Percentiles rank a stretch among this genome's conserved stretches.
Conservation (phyloP, 73 alveolate genomes). For the Symbiodinium natans region DNA sequence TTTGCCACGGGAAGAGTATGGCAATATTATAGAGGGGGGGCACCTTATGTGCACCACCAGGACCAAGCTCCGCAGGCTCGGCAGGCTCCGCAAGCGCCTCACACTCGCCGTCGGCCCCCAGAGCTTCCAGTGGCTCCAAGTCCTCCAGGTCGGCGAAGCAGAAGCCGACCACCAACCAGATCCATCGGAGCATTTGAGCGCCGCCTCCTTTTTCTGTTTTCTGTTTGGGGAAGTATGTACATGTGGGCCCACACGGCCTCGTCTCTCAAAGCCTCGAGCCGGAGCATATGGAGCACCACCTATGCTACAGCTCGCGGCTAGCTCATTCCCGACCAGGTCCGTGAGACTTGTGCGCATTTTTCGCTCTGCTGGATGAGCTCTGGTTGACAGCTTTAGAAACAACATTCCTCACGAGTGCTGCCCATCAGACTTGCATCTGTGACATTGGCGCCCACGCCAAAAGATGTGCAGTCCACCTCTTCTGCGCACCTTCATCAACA, state of each 20-base stretch:
- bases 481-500: conserved; percentile 5
- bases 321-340: too few species aligned
- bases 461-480: conserved; percentile 40
- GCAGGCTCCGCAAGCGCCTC: too few species aligned
- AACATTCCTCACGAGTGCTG: conserved; percentile 74
- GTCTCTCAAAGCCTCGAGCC: background rate
- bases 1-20: too few species aligned
- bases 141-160: background rate
- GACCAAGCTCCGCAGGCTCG: too few species aligned
- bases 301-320: too few species aligned
- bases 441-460: conserved; percentile 30
- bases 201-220: too few species aligned
- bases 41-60: too few species aligned
- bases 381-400: conserved; percentile 49
- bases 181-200: background rate
- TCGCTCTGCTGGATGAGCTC: too few species aligned
- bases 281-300: background rate
- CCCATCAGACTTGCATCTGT: conserved; percentile 38
- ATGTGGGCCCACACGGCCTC: background rate
- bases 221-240: background rate
- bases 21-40: too few species aligned
- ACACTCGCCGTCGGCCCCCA: background rate
- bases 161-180: background rate
- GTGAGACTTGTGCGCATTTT: too few species aligned
- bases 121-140: too few species aligned